Conservation (phyloP, 2,329 filamentous ascomycete species). For the Cordyceps javanica region DNA sequence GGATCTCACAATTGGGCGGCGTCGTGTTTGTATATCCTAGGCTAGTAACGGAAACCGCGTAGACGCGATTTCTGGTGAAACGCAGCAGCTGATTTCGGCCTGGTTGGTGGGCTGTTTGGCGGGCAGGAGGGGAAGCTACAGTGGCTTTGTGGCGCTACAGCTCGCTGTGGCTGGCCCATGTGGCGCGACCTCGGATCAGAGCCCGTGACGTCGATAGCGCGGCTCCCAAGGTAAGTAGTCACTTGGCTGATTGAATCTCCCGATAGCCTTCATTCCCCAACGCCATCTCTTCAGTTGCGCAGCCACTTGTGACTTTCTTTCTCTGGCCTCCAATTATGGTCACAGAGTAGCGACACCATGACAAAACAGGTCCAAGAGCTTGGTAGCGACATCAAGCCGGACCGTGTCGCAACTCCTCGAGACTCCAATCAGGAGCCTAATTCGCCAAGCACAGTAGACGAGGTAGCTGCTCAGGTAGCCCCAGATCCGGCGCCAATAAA, state of each 20-base stretch:
- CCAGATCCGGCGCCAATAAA: neutral
- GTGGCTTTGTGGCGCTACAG: neutral
- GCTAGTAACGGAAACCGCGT: neutral
- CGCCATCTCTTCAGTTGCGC: neutral
- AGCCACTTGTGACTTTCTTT: neutral
- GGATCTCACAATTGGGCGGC: neutral
- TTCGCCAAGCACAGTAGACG: neutral
- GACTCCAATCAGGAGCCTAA: neutral
- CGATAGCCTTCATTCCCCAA: neutral
- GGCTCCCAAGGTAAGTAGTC: neutral
- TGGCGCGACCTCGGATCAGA: conserved; percentile 4
- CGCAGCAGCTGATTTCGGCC: neutral
- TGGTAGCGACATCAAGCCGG: conserved; percentile 9
- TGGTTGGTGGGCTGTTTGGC: conserved; percentile 6
- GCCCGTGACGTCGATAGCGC: conserved; percentile 23
- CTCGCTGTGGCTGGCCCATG: conserved; percentile 1
- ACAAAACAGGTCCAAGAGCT: conserved; percentile 13
- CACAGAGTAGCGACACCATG: conserved; percentile 8
- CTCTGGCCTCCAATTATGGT: neutral
- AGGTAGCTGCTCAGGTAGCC: neutral
- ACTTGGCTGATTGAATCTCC: neutral
- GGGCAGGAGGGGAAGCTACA: neutral
- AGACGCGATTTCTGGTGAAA: conserved; percentile 7
- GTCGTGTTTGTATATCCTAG: neutral
- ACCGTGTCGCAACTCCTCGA: neutral